Base-by-base conservation (phyloP, 257 asterid species). In the Gardenia jasminoides region DNA sequence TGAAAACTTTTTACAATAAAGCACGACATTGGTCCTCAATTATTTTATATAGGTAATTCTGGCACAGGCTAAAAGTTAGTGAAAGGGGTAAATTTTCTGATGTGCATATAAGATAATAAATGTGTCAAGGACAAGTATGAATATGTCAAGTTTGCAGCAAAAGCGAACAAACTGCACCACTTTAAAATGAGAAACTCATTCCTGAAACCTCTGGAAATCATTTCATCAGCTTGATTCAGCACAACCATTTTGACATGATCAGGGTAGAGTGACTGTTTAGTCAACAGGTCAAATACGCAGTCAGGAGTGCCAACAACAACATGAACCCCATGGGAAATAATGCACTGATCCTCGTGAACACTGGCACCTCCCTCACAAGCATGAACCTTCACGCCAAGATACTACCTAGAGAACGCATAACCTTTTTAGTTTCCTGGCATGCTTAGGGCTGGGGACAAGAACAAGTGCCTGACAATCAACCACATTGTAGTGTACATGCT, bases 401-500 rank as follows among this genome's bases (percentile, higher is more conserved):
- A 85, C 85, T 88, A 69, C 90, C 90, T 7, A 87, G 85, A 24
- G 90, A 87, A 7, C 85, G 85, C 90, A 87, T 87, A 28, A 87
- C 90, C 85, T 81, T 87, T 84, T 85, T 87, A 74, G 85, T 87
- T 82, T 84, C 88, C 67, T 87, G 90, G 90, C 90, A 46, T 85
- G 88, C 71, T 87, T 88, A 67, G 88, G 88, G 66, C 88, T 87
- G 26, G 88, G 90, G 10, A 88, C 88, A 28, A 87, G 87, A 79
- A 87, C 90, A 70, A 87, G 78, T 8, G 90, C 90, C 79, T 87
- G 88, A 75, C 88, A 87, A 61, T 84, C 85, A 24, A 85, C 81
- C 26, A 77, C 36, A 39, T 36, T 78, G 72, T 85, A 87, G 81
- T 87, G 85, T 3, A 87, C 84, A 71, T 87, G 90, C 79, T 87